Conservation (phyloP, 164 flowering plant species). For the Buxus sempervirens region DNA sequence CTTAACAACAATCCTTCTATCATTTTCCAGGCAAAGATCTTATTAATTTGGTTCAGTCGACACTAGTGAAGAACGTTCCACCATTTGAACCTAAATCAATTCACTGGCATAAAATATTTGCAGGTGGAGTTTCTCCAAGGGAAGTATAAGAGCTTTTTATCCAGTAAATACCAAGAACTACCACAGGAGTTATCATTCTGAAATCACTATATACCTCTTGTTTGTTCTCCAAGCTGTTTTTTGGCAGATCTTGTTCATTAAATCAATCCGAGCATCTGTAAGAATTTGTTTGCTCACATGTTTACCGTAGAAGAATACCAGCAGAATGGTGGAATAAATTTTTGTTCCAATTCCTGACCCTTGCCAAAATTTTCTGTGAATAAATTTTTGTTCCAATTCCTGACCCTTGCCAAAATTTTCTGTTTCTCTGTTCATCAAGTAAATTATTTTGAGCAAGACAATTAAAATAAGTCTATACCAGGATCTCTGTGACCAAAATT, state of each 20-base stretch:
- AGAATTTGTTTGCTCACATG: neutral
- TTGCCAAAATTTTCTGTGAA: too few relatives aligned
- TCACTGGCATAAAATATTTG: neutral
- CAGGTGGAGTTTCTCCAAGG: constrained; percentile 34
- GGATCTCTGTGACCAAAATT: too few relatives aligned
- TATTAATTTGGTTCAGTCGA: constrained; percentile 33
- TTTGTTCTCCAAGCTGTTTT: neutral
- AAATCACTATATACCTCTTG: constrained; percentile 1
- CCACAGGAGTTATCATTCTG: constrained; percentile 50
- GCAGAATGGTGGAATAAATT: neutral
- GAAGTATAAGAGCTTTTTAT: constrained; percentile 39
- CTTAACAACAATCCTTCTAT: neutral
- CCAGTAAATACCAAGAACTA: constrained; percentile 35
- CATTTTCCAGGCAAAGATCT: constrained; percentile 39
- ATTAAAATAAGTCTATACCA: too few relatives aligned
- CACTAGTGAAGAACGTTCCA: constrained; percentile 24
- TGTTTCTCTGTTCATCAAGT: too few relatives aligned
- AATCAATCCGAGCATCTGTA: neutral
- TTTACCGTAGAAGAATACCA: neutral
- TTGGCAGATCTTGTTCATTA: neutral
- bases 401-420: too few relatives aligned
- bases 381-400: too few relatives aligned
- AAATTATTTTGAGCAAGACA: too few relatives aligned
- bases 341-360: too few relatives aligned
- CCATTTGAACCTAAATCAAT: constrained; percentile 37